These are phyloP conservation scores for Rugosomyces carneus DNA, from an alignment of 1,284 basidiomycete species.

Conservation along the genomic window DNA sequence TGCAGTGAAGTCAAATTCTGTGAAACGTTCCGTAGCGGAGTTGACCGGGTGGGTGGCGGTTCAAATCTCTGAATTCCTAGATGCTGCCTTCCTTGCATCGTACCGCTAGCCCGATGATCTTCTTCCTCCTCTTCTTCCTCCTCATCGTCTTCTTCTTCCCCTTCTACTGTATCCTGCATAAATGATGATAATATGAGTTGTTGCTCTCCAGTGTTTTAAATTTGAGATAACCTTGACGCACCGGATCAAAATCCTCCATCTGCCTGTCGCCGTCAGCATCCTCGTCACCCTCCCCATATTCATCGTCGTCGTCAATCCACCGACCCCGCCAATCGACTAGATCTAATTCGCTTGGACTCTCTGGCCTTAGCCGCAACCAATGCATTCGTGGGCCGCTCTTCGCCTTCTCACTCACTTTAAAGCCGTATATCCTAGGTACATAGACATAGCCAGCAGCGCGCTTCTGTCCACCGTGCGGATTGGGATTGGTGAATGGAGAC, in stretches of 20 bases:
- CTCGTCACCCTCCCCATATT: constrained; percentile 62
- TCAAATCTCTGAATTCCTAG: constrained; percentile 19
- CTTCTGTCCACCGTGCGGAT: constrained; percentile 84
- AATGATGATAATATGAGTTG: constrained; percentile 8
- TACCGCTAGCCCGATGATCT: constrained; percentile 27
- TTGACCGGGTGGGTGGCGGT: constrained; percentile 36
- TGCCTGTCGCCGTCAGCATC: constrained; percentile 61
- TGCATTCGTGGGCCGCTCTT: constrained; percentile 95
- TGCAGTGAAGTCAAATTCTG: constrained; percentile 24
- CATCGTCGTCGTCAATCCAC: constrained; percentile 69
- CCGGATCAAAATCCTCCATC: constrained; percentile 81
- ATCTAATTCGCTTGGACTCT: constrained; percentile 75
- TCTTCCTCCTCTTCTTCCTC: constrained; percentile 50
- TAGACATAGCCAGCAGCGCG: constrained; percentile 84
- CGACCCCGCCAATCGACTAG: constrained; percentile 82
- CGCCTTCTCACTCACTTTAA: constrained; percentile 78
- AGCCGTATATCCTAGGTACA: constrained; percentile 90
- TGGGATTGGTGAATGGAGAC: constrained; percentile 70
- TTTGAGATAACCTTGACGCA: constrained; percentile 30
- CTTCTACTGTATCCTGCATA: constrained; percentile 38
- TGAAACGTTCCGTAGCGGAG: constrained; percentile 28
- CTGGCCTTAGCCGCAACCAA: constrained; percentile 87
- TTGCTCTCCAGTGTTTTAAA: constrained; percentile 5
- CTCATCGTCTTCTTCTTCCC: constrained; percentile 59
- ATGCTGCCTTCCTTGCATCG: constrained; percentile 21